phyloP scores from a whole-genome alignment of 2,329 filamentous ascomycete genomes.

The Cladobotryum protrusum region DNA sequence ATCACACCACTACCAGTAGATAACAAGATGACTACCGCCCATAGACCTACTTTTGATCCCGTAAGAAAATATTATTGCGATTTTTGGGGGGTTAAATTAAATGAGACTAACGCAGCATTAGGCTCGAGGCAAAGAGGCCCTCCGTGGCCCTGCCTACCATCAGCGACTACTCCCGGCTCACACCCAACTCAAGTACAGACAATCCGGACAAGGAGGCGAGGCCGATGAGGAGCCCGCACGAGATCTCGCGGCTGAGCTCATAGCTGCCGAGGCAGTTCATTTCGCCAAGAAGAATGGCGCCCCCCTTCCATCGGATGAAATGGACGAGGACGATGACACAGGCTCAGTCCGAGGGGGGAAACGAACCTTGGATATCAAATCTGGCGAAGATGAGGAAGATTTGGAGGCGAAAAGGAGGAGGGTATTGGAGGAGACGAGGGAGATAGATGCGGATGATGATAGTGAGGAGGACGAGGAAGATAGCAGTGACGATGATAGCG shows the following conservation, averaged over 20 bases:
- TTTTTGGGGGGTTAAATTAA: neutral
- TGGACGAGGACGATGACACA: constrained; percentile 42
- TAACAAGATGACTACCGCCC: constrained; percentile 56
- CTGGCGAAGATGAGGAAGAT: constrained; percentile 50
- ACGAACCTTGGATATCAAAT: constrained; percentile 39
- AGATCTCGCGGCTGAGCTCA: constrained; percentile 83
- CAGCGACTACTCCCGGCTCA: constrained; percentile 92
- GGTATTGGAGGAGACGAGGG: constrained; percentile 80
- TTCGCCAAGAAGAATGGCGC: constrained; percentile 72
- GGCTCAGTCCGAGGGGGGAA: constrained; percentile 40
- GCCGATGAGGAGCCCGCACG: constrained; percentile 61
- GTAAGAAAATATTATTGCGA: constrained; percentile 41
- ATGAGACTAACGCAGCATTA: constrained; percentile 27
- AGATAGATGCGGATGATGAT: constrained; percentile 72
- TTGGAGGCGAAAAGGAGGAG: constrained; percentile 75
- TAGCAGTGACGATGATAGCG: constrained; percentile 39
- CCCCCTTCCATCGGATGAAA: constrained; percentile 38
- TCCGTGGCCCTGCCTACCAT: constrained; percentile 89
- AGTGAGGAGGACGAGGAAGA: constrained; percentile 55
- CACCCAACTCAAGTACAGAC: constrained; percentile 84
- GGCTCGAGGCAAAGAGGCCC: constrained; percentile 91
- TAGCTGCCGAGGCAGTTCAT: constrained; percentile 81
- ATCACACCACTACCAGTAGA: neutral
- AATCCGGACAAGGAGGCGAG: constrained; percentile 79
- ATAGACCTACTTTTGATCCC: constrained; percentile 93